A percentile compares a stretch with the other conserved stretches of the same genome.
Evolutionary conservation across 768 basidiomycete species (phyloP).

Genomic region (Pleurotus tuoliensis): DNA sequence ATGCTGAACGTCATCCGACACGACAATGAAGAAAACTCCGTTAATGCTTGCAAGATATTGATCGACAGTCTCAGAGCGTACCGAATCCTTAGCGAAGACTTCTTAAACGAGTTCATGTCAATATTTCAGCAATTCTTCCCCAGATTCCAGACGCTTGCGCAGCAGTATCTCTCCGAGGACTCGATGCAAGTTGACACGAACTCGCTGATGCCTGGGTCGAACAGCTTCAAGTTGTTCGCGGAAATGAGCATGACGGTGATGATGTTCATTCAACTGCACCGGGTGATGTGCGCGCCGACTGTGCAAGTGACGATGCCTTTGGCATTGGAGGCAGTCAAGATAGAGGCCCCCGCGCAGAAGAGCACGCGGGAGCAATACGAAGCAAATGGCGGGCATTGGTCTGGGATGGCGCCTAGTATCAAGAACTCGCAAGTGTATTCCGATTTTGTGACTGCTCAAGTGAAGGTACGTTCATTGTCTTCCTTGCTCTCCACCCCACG

Average conservation of each 20-base stretch:
- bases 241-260: constrained; percentile 94
- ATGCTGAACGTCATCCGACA: constrained; percentile 80
- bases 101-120: constrained; percentile 73
- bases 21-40: constrained; percentile 97
- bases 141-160: constrained; percentile 69
- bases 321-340: constrained; percentile 73
- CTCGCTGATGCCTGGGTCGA: constrained; percentile 61
- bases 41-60: constrained; percentile 85
- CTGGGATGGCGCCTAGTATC: constrained; percentile 76
- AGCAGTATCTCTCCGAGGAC: constrained; percentile 69
- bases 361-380: constrained; percentile 74
- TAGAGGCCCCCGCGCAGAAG: constrained; percentile 80
- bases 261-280: constrained; percentile 82
- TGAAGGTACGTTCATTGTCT: constrained; percentile 73
- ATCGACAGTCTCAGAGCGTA: constrained; percentile 84
- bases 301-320: constrained; percentile 69
- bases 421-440: constrained; percentile 70
- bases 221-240: constrained; percentile 90
- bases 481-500: constrained; percentile 62
- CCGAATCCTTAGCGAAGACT: constrained; percentile 66
- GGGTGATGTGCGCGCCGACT: constrained; percentile 56
- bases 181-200: constrained; percentile 54
- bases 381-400: constrained; percentile 78
- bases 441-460: constrained; percentile 85
- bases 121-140: constrained; percentile 76